Percentiles rank a stretch among this genome's conserved stretches.
Conservation (phyloP, 192 early-diverging fungal species). For the Coemansia sp. region DNA sequence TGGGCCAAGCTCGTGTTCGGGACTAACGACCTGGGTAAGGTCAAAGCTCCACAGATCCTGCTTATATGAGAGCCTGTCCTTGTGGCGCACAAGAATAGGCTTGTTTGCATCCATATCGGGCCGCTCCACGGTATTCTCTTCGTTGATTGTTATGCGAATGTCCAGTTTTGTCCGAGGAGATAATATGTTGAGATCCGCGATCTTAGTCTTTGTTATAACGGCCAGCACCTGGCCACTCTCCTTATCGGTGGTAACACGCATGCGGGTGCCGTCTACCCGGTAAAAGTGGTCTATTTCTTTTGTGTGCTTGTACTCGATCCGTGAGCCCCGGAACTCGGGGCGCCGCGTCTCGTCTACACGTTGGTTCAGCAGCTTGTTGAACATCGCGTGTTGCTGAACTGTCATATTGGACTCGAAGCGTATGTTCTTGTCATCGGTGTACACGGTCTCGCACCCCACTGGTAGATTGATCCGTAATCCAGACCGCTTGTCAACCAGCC, state of each 20-base stretch:
- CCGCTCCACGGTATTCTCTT: conserved; percentile 56
- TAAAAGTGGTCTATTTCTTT: conserved; percentile 73
- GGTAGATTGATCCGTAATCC: conserved; percentile 61
- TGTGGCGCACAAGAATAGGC: conserved; percentile 66
- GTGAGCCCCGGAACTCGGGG: conserved; percentile 51
- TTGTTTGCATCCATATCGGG: conserved; percentile 52
- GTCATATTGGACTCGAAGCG: conserved; percentile 89
- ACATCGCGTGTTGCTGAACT: conserved; percentile 76
- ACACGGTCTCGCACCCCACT: conserved; percentile 61
- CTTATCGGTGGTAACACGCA: conserved; percentile 68
- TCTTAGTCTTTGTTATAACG: conserved; percentile 69
- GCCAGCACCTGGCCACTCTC: conserved; percentile 57
- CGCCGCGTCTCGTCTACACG: conserved; percentile 58
- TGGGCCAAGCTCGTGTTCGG: conserved; percentile 35
- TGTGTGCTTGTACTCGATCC: conserved; percentile 70
- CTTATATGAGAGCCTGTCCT: conserved; percentile 84
- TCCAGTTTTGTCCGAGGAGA: conserved; percentile 78
- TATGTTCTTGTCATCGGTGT: conserved; percentile 26
- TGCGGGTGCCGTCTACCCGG: conserved; percentile 38
- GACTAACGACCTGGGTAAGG: conserved; percentile 76
- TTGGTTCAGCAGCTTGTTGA: conserved; percentile 80
- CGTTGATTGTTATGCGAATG: conserved; percentile 81
- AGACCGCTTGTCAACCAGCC: conserved; percentile 67
- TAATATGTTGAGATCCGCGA: conserved; percentile 85
- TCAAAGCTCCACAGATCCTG: conserved; percentile 84